A percentile compares a stretch with the other conserved stretches of the same genome.
Evolutionary conservation across 371 early-diverging fungal genomes (phyloP).

Genomic region (Scutellospora calospora): DNA sequence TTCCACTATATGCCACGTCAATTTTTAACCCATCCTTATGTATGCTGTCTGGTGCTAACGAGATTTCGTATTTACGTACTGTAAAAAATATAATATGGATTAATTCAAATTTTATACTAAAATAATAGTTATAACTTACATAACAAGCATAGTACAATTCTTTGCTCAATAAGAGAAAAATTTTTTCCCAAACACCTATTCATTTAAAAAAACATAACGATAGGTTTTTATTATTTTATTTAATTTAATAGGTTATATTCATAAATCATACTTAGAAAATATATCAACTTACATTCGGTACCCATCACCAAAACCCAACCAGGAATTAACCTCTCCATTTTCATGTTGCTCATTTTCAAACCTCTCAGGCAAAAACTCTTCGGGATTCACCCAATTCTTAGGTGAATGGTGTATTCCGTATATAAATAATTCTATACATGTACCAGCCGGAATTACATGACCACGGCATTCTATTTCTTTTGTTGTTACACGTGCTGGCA

Average conservation of each 20-base stretch:
- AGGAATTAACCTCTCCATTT: neutral
- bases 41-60: neutral
- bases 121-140: neutral
- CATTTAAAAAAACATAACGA: neutral
- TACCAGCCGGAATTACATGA: neutral
- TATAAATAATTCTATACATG: neutral
- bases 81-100: neutral
- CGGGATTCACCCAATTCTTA: neutral
- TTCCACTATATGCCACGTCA: neutral
- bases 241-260: neutral
- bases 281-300: neutral
- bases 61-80: conserved; percentile 7
- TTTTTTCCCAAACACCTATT: conserved; percentile 2
- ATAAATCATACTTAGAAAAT: neutral
- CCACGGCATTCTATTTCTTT: neutral
- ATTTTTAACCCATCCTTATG: neutral
- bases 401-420: conserved; percentile 12
- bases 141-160: neutral
- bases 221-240: no score
- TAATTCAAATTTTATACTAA: neutral
- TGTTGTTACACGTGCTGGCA: neutral
- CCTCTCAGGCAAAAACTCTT: conserved; percentile 22
- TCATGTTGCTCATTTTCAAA: conserved; percentile 1
- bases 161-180: neutral
- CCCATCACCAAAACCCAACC: conserved; percentile 1